A percentile compares a stretch with the other conserved stretches of the same genome.
Evolutionary conservation across 163 green algal species (phyloP).

Genomic region (Trebouxia gelatinosa): DNA sequence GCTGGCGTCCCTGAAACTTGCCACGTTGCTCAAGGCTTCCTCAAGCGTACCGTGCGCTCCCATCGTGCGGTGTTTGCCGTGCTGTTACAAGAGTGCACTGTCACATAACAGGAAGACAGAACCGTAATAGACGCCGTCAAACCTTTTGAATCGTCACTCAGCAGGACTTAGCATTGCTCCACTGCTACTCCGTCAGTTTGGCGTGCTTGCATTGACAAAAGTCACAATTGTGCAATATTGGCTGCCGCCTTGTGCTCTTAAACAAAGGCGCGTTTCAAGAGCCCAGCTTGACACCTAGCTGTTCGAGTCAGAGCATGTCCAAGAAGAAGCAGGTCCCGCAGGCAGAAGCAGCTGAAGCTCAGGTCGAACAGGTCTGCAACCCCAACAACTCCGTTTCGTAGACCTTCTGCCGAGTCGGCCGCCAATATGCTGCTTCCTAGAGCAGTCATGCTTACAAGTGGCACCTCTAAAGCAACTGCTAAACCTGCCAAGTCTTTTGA

Average conservation of each 20-base stretch:
- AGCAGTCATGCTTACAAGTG: slow-evolving; percentile 14
- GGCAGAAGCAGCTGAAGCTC: neutral
- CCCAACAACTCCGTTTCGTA: neutral
- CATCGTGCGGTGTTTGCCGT: neutral
- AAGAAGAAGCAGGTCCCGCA: slow-evolving; percentile 2
- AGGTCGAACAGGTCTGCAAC: slow-evolving; percentile 5
- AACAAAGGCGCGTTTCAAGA: no score
- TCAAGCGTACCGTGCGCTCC: slow-evolving; percentile 14
- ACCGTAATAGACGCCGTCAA: no score
- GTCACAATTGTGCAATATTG: no score
- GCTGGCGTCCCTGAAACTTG: slow-evolving; percentile 1
- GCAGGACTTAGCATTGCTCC: no score
- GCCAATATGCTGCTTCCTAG: slow-evolving; percentile 14
- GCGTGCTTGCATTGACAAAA: no score
- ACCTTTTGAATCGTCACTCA: no score
- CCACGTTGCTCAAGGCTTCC: neutral
- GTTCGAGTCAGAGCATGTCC: neutral
- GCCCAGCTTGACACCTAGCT: no score
- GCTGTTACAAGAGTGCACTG: neutral
- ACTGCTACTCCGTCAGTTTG: no score
- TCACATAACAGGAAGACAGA: no score
- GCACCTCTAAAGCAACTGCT: neutral
- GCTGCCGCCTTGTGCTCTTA: no score
- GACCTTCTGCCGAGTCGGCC: neutral
- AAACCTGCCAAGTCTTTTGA: neutral